These are phyloP conservation scores for Candida maris DNA, from an alignment of 805 yeast genomes.

Conservation along the genomic window DNA sequence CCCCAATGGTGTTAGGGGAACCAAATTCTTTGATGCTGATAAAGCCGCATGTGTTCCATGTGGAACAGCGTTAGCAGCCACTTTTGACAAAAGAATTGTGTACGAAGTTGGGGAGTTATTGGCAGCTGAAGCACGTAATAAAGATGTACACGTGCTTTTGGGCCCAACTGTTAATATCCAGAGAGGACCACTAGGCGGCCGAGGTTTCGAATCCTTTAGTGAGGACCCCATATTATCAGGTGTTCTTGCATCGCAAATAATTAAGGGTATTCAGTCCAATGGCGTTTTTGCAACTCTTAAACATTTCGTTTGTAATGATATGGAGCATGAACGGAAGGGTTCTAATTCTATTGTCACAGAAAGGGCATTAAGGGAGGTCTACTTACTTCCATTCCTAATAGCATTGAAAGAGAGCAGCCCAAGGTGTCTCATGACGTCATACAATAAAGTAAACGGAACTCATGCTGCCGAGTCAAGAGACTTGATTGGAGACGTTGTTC, in stretches of 20 bases:
- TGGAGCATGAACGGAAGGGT: slow-evolving; percentile 51
- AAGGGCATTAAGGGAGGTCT: slow-evolving; percentile 63
- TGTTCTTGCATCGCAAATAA: slow-evolving; percentile 42
- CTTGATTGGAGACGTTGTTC: slow-evolving; percentile 44
- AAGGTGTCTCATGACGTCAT: slow-evolving; percentile 56
- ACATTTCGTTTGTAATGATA: slow-evolving; percentile 62
- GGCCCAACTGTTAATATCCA: slow-evolving; percentile 40
- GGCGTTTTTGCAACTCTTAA: slow-evolving; percentile 56
- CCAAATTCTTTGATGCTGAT: slow-evolving; percentile 37
- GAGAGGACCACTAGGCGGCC: slow-evolving; percentile 42
- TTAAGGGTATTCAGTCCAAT: slow-evolving; percentile 52
- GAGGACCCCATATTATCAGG: slow-evolving; percentile 37
- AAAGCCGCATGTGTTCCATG: slow-evolving; percentile 46
- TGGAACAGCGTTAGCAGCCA: slow-evolving; percentile 45
- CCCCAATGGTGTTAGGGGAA: slow-evolving; percentile 48
- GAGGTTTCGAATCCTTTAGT: slow-evolving; percentile 20
- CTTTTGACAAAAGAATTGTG: slow-evolving; percentile 40
- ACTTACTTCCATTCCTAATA: slow-evolving; percentile 60
- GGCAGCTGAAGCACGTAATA: slow-evolving; percentile 43
- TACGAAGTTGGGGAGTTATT: slow-evolving; percentile 38
- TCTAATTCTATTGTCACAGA: slow-evolving; percentile 50
- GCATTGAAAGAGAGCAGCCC: slow-evolving; percentile 55
- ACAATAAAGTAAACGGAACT: slow-evolving; percentile 60
- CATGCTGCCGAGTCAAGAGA: slow-evolving; percentile 49
- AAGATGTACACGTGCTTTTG: slow-evolving; percentile 39